Evolutionary conservation across 2,329 filamentous ascomycete genomes (phyloP).

Genomic region (Fusarium nisikadoi): DNA sequence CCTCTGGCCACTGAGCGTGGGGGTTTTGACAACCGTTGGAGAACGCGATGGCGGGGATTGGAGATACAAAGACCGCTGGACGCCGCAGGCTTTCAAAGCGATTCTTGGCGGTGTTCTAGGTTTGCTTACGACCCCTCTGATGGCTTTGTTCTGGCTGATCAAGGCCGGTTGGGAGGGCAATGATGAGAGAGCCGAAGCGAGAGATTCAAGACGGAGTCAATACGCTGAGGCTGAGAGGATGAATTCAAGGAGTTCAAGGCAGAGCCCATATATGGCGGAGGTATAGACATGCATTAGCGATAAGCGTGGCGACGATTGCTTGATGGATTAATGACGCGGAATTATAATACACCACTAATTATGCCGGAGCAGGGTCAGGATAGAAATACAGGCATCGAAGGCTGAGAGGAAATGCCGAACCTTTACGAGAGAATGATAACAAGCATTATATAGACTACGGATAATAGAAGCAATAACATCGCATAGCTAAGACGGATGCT

Average conservation of each 20-base stretch:
- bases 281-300: neutral
- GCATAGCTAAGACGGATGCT: neutral
- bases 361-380: neutral
- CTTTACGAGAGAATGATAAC: neutral
- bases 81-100: conserved; percentile 62
- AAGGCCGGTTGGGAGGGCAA: conserved; percentile 57
- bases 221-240: neutral
- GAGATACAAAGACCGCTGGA: conserved; percentile 56
- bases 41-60: conserved; percentile 54
- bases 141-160: conserved; percentile 62
- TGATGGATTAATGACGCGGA: neutral
- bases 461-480: neutral
- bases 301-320: neutral
- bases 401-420: neutral
- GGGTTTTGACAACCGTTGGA: conserved; percentile 55
- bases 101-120: conserved; percentile 59
- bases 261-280: neutral
- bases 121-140: conserved; percentile 58
- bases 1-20: conserved; percentile 57
- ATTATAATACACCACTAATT: neutral
- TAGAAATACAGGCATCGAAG: neutral
- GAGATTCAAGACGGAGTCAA: conserved; percentile 6
- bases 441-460: neutral
- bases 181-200: conserved; percentile 8
- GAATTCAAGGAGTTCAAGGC: neutral